phyloP scores from a whole-genome alignment of 106 monocot genomes.

The Chionographis japonica region DNA sequence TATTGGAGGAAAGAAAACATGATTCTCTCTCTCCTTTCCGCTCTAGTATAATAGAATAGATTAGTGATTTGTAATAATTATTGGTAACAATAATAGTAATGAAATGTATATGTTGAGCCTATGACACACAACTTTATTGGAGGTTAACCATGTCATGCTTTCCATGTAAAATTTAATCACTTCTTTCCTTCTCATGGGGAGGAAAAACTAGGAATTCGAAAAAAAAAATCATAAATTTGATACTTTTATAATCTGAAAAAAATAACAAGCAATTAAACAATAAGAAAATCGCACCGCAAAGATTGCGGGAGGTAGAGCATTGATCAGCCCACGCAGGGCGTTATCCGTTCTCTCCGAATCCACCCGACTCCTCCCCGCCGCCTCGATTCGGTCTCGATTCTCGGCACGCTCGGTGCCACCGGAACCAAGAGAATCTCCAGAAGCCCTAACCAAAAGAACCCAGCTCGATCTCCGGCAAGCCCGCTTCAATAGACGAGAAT shows the following conservation, averaged over 20 bases:
- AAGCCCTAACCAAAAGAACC: conserved; percentile 13
- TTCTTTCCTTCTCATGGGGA: too few relatives aligned
- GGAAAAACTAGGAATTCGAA: not conserved
- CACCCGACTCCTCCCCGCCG: conserved; percentile 11
- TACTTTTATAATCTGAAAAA: not conserved
- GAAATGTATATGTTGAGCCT: too few relatives aligned
- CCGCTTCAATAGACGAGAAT: conserved; percentile 11
- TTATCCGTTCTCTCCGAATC: conserved; percentile 14
- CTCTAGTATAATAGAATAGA: too few relatives aligned
- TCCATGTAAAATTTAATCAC: too few relatives aligned
- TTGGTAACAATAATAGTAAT: too few relatives aligned
- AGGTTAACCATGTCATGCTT: too few relatives aligned
- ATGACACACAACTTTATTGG: too few relatives aligned
- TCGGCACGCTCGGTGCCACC: not conserved
- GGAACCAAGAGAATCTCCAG: conserved; percentile 3
- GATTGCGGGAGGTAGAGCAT: conserved; percentile 19
- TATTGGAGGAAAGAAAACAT: too few relatives aligned
- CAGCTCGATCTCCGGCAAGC: conserved; percentile 13
- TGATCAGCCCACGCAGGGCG: conserved; percentile 26
- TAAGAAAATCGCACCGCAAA: conserved; percentile 17
- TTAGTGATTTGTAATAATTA: too few relatives aligned
- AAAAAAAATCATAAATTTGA: too few relatives aligned
- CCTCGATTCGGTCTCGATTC: conserved; percentile 3
- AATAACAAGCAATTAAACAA: not conserved
- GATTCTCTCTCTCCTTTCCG: too few relatives aligned